These are phyloP conservation scores for Aphanomyces astaci DNA, from an alignment of 352 stramenopile species.

Conservation along the genomic window DNA sequence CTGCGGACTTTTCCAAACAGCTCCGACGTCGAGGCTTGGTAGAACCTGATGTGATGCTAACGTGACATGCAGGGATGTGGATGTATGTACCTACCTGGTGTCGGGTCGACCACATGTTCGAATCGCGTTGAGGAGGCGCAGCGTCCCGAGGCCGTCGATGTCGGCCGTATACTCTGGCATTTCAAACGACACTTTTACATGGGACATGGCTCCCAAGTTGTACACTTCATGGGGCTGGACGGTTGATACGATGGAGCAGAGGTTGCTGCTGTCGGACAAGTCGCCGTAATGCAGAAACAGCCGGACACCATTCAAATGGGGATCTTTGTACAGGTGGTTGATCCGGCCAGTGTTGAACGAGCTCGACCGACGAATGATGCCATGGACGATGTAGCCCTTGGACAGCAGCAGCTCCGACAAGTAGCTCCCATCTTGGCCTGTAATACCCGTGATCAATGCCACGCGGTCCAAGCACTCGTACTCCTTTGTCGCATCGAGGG, in stretches of 20 bases:
- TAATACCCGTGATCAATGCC: conserved; percentile 97
- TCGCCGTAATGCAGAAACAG: conserved; percentile 99
- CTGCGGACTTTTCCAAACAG: conserved; percentile 97
- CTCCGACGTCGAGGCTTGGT: conserved; percentile 97
- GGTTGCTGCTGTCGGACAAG: conserved; percentile 95
- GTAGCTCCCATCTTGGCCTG: conserved; percentile 98
- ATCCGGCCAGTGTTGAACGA: conserved; percentile 98
- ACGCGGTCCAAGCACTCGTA: conserved; percentile 29
- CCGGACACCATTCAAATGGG: conserved; percentile 88
- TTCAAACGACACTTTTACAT: conserved; percentile 99
- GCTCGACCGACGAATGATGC: conserved; percentile 96
- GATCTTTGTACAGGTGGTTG: conserved; percentile 96
- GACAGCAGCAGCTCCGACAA: conserved; percentile 93
- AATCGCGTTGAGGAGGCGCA: conserved; percentile 97
- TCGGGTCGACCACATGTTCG: conserved; percentile 82
- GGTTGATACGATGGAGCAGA: conserved; percentile 93
- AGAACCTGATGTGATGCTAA: too few species aligned
- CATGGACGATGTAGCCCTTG: conserved; percentile 95
- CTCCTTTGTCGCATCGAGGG: conserved; percentile 10
- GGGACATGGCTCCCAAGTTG: conserved; percentile 98
- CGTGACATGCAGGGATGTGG: conserved; percentile 24
- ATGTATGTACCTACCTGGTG: conserved; percentile 37
- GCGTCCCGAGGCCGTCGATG: conserved; percentile 91
- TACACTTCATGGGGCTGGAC: conserved; percentile 97
- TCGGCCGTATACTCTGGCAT: conserved; percentile 99